Evolutionary conservation across 305 asterid genomes (phyloP), one percentile per base, ranked within the genome.

Genomic region (Stenogyne calaminthoides): DNA sequence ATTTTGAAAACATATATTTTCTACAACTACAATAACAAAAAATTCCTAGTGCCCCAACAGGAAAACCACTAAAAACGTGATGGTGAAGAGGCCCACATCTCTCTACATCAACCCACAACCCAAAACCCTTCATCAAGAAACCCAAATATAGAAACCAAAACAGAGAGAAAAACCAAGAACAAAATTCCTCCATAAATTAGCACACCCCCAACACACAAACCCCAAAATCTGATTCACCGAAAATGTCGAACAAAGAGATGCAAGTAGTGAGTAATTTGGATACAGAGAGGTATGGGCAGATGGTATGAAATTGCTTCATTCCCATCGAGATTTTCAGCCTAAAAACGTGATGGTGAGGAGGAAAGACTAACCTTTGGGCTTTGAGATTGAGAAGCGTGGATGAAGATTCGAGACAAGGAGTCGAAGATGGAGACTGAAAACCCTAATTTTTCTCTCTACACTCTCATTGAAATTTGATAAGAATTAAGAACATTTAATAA

Each of bases 221-320:
- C 18, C 66, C 49, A 34, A 61, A 60, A 4, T 7, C 39, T 8
- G 12, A 4, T 57, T 25, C 4, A 19, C 64, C 12, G 18, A n/a
- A 25, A 77, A 81, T 82, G 88, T 82, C 80, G 64, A 73, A 34
- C 54, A 82, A 84, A 27, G 84, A 74, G 56, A 81, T 88, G 91
- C 67, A 83, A 77, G 85, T 77, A 27, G 93, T 84, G 51, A 82
- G 73, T 58, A 78, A 81, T 36, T 11, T 88, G 68, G 84, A 86
- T 11, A 0, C 84, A 1, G 84, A 77, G 73, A 81, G 72, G 57
- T 88, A 88, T 88, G 91, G 94, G 91, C 0, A 81, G 86, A 15
- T 88, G 94, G 91, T 88, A 86, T 46, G 94, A 88, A 66, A 79
- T 88, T 0, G 94, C 91, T 6, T 88, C 94, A 40, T 84, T 86